Evolutionary conservation across 352 stramenopile genomes (phyloP).

Genomic region (Phytophthora hibernalis): DNA sequence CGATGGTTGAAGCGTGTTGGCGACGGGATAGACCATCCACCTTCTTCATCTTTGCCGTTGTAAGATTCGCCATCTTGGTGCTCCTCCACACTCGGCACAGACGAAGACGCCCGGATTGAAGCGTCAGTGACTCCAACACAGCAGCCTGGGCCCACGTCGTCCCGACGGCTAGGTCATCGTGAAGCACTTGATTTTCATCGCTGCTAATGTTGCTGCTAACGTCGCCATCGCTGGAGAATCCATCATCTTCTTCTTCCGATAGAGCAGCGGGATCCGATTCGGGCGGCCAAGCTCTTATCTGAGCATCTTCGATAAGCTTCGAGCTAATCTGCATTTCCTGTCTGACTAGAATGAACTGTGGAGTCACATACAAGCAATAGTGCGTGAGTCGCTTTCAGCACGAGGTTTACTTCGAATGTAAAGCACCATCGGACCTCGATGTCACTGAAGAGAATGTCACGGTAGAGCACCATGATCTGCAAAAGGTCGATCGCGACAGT

Average conservation of each 20-base stretch:
- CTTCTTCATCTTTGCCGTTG: slow-evolving; percentile 22
- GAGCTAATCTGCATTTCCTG: slow-evolving; percentile 53
- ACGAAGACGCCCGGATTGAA: slow-evolving; percentile 30
- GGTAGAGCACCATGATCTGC: slow-evolving; percentile 66
- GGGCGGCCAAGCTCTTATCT: slow-evolving; percentile 21
- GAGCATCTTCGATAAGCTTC: slow-evolving; percentile 20
- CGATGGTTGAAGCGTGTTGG: slow-evolving; percentile 11
- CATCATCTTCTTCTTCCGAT: slow-evolving; percentile 36
- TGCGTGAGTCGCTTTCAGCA: not conserved
- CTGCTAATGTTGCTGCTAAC: slow-evolving; percentile 25
- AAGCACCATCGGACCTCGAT: slow-evolving; percentile 52
- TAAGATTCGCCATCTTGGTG: slow-evolving; percentile 13
- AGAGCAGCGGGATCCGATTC: slow-evolving; percentile 15
- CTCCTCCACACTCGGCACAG: slow-evolving; percentile 13
- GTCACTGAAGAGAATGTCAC: slow-evolving; percentile 75
- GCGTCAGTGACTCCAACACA: slow-evolving; percentile 10
- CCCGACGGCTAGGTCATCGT: slow-evolving; percentile 14
- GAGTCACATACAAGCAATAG: not conserved
- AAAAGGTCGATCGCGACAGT: slow-evolving; percentile 56
- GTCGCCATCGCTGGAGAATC: slow-evolving; percentile 38
- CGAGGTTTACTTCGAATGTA: not conserved
- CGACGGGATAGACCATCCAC: slow-evolving; percentile 34
- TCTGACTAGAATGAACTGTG: slow-evolving; percentile 57
- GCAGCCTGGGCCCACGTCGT: slow-evolving; percentile 15
- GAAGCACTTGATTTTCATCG: slow-evolving; percentile 30